Percentiles rank a stretch among this genome's conserved stretches.
phyloP scores from a whole-genome alignment of 2,329 filamentous ascomycete genomes.

The Chrysoporthe deuterocubensis region DNA sequence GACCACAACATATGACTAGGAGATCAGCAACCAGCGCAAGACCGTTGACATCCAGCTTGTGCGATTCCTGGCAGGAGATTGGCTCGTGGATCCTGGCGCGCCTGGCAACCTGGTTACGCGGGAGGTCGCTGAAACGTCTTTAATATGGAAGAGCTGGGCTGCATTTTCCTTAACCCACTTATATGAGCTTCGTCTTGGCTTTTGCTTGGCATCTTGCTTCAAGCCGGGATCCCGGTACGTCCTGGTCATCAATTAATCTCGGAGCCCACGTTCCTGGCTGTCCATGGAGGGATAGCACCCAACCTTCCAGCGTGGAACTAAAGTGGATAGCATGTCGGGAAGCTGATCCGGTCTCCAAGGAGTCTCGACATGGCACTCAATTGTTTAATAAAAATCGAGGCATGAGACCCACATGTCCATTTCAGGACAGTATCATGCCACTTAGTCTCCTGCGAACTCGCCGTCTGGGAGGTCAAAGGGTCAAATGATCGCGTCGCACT shows the following conservation, averaged over 20 bases:
- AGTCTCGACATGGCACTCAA: not conserved
- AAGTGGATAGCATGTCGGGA: not conserved
- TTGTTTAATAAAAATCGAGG: not conserved
- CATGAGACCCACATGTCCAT: not conserved
- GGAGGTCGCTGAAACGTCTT: constrained; percentile 13
- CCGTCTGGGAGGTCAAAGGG: not conserved
- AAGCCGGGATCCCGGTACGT: constrained; percentile 24
- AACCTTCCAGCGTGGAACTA: not conserved
- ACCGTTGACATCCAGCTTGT: not conserved
- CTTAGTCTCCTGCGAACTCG: not conserved
- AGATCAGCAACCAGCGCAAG: not conserved
- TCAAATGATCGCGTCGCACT: not conserved
- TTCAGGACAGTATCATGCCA: not conserved
- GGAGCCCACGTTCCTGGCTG: constrained; percentile 38
- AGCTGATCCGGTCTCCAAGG: not conserved
- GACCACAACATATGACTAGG: constrained; percentile 5
- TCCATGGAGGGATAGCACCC: constrained; percentile 33
- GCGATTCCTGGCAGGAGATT: not conserved
- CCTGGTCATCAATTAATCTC: constrained; percentile 31
- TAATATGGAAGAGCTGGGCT: constrained; percentile 19
- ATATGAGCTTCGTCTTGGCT: constrained; percentile 20
- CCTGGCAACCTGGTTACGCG: constrained; percentile 9
- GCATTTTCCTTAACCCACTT: constrained; percentile 33
- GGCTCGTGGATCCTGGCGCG: constrained; percentile 5
- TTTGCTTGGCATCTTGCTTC: constrained; percentile 30